These are phyloP conservation scores for Agapanthus africanus DNA, from an alignment of 106 monocot species.

Conservation along the genomic window DNA sequence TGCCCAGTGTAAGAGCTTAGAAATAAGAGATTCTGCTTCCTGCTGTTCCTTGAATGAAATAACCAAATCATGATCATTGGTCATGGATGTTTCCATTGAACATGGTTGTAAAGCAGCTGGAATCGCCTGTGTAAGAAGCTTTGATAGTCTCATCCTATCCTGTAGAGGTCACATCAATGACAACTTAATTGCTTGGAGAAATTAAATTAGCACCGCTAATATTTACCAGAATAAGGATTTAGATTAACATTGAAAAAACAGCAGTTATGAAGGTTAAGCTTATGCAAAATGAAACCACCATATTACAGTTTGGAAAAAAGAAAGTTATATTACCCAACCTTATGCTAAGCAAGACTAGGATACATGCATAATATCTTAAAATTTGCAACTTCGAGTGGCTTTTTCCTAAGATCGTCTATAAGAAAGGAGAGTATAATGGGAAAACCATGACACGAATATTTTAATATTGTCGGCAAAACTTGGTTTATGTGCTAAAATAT, in stretches of 20 bases:
- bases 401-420: too few relatives aligned
- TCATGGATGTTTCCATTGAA: background rate
- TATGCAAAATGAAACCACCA: too few relatives aligned
- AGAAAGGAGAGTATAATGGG: too few relatives aligned
- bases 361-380: too few relatives aligned
- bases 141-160: slow-evolving; percentile 42
- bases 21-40: slow-evolving; percentile 27
- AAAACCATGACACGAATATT: too few relatives aligned
- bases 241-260: background rate
- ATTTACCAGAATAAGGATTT: background rate
- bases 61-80: slow-evolving; percentile 6
- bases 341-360: too few relatives aligned
- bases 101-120: slow-evolving; percentile 23
- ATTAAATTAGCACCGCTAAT: background rate
- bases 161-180: slow-evolving; percentile 13
- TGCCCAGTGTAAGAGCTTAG: slow-evolving; percentile 65
- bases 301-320: too few relatives aligned
- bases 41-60: slow-evolving; percentile 7
- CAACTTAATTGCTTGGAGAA: background rate
- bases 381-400: too few relatives aligned
- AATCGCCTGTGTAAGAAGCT: slow-evolving; percentile 35
- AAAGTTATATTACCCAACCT: too few relatives aligned
- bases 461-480: too few relatives aligned
- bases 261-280: background rate
- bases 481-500: too few relatives aligned